These are phyloP conservation scores for Collybia mongolica DNA, from an alignment of 768 basidiomycete species.

Conservation along the genomic window DNA sequence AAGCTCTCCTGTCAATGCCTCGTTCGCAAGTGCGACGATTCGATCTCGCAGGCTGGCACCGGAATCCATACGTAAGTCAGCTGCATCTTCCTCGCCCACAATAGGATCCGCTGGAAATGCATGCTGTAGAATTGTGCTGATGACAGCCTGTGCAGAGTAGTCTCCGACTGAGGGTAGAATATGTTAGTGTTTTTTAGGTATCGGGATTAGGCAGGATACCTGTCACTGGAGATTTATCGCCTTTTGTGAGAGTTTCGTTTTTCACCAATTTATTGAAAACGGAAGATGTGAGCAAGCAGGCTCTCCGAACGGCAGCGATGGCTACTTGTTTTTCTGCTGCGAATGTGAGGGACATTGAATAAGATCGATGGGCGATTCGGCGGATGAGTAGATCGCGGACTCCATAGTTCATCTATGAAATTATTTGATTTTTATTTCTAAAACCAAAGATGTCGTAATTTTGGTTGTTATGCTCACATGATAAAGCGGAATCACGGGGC, in stretches of 20 bases:
- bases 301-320: conserved; percentile 82
- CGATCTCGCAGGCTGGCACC: conserved; percentile 49
- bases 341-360: conserved; percentile 54
- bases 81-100: conserved; percentile 93
- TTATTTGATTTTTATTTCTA: too few relatives aligned
- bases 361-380: conserved; percentile 14
- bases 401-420: conserved; percentile 9
- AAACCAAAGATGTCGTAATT: too few relatives aligned
- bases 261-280: conserved; percentile 86
- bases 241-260: conserved; percentile 85
- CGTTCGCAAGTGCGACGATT: conserved; percentile 82
- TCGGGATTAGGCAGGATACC: conserved; percentile 36
- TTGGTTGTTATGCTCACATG: too few relatives aligned
- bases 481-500: too few relatives aligned
- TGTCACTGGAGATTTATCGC: conserved; percentile 91
- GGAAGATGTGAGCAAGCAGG: conserved; percentile 77
- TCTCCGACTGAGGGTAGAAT: conserved; percentile 69
- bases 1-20: conserved; percentile 60
- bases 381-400: conserved; percentile 12
- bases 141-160: conserved; percentile 90
- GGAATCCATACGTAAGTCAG: conserved; percentile 60
- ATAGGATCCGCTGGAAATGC: conserved; percentile 87
- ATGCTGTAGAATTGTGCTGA: conserved; percentile 72
- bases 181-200: conserved; percentile 1
- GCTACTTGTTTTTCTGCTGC: conserved; percentile 78